Evolutionary conservation across 257 asterid species (phyloP).

Genomic region (Paraleonurus japonicus): DNA sequence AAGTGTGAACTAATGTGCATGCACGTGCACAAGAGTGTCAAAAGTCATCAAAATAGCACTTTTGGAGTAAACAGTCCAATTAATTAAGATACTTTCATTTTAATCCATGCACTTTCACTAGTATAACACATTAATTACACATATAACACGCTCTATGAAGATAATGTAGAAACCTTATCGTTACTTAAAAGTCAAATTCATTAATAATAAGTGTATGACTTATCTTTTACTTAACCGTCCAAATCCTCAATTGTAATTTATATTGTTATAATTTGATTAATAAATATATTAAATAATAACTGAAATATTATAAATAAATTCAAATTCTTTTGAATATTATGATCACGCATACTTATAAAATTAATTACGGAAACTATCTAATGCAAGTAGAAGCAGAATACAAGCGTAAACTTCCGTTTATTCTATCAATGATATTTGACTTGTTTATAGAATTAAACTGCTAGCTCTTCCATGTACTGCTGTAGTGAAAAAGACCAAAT

Average conservation of each 20-base stretch:
- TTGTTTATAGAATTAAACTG: too few relatives aligned
- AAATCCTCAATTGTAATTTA: not conserved
- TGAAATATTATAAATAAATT: too few relatives aligned
- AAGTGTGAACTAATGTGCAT: conserved; percentile 23
- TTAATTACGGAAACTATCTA: too few relatives aligned
- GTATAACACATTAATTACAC: not conserved
- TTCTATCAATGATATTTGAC: too few relatives aligned
- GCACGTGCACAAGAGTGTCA: conserved; percentile 28
- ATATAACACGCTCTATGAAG: not conserved
- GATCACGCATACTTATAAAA: too few relatives aligned
- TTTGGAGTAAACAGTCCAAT: conserved; percentile 22
- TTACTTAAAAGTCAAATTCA: not conserved
- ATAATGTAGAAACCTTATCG: conserved; percentile 17
- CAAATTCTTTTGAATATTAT: too few relatives aligned
- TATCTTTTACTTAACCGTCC: not conserved
- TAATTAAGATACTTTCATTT: conserved; percentile 14
- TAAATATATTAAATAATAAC: too few relatives aligned
- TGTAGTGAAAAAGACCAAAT: too few relatives aligned
- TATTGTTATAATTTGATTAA: too few relatives aligned
- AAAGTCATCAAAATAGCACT: conserved; percentile 23
- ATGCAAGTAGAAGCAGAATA: too few relatives aligned
- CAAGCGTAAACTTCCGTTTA: too few relatives aligned
- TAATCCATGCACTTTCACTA: conserved; percentile 10
- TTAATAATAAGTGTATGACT: not conserved
- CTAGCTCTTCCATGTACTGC: too few relatives aligned